A percentile compares a stretch with the other conserved stretches of the same genome.
phyloP scores from a whole-genome alignment of 1,139 yeast genomes.

The Tardiomyces blankii region DNA sequence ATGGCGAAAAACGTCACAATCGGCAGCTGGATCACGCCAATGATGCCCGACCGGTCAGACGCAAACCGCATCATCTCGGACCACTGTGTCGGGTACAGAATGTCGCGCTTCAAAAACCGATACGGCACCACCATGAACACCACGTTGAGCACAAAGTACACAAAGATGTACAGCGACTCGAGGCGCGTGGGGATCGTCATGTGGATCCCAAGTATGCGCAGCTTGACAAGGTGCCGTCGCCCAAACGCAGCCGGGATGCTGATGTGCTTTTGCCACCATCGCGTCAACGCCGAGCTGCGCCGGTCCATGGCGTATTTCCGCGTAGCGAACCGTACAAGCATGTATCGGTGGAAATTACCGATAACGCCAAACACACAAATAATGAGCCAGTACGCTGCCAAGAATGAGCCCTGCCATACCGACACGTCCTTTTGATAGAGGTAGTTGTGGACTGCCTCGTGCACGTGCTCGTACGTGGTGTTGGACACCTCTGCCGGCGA shows the following conservation, averaged over 20 bases:
- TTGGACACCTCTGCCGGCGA: constrained; percentile 2
- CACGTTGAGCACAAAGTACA: constrained; percentile 36
- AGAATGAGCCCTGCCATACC: constrained; percentile 25
- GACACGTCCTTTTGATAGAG: constrained; percentile 21
- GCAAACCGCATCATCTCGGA: constrained; percentile 36
- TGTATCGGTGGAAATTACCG: constrained; percentile 9
- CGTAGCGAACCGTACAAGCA: constrained; percentile 17
- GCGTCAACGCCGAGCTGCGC: constrained; percentile 12
- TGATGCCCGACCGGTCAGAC: constrained; percentile 50
- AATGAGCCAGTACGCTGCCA: constrained; percentile 27
- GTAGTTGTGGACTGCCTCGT: constrained; percentile 14
- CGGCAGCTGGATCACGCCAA: constrained; percentile 48
- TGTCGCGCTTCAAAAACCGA: constrained; percentile 28
- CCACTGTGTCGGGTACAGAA: constrained; percentile 29
- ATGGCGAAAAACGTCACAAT: constrained; percentile 47
- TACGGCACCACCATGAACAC: constrained; percentile 35
- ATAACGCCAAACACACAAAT: constrained; percentile 13
- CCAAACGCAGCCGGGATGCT: constrained; percentile 25
- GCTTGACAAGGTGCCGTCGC: constrained; percentile 19
- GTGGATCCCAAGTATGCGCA: constrained; percentile 15
- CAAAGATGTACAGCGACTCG: constrained; percentile 40
- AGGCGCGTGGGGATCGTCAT: constrained; percentile 48
- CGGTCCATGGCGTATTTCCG: constrained; percentile 14
- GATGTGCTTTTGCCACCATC: constrained; percentile 17
- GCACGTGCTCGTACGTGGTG: constrained; percentile 1